phyloP scores from a whole-genome alignment of 2,329 filamentous ascomycete species.

The Claviceps pusilla region DNA sequence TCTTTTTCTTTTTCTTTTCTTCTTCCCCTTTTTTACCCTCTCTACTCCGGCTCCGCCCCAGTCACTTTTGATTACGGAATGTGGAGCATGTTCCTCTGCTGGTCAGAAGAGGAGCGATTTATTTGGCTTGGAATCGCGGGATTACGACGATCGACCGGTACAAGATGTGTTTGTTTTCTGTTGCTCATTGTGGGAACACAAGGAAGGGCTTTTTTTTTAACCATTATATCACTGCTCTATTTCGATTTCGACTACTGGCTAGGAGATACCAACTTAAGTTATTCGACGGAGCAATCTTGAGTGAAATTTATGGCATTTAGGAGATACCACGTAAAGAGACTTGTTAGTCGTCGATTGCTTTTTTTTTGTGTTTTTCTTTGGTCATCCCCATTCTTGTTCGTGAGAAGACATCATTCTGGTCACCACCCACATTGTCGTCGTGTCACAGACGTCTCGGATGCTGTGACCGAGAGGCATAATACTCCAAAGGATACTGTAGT shows the following conservation, averaged over 20 bases:
- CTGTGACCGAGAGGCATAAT: too few species aligned
- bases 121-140: neutral
- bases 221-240: neutral
- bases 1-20: too few species aligned
- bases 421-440: too few species aligned
- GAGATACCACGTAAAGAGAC: slow-evolving; percentile 2
- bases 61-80: neutral
- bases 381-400: neutral
- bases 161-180: neutral
- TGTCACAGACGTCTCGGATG: too few species aligned
- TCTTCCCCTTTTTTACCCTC: too few species aligned
- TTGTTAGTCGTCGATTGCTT: neutral
- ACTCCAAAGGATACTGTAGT: too few species aligned
- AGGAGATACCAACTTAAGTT: slow-evolving; percentile 4
- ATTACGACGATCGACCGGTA: neutral
- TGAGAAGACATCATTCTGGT: neutral
- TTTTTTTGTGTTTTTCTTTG: neutral
- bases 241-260: neutral
- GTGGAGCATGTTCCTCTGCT: neutral
- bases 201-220: neutral
- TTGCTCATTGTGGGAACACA: neutral
- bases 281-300: neutral
- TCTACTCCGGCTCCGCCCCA: too few species aligned
- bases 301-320: neutral
- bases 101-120: neutral